Base-by-base conservation (phyloP, 495 filamentous ascomycete genomes). In the Tuber melanosporum region DNA sequence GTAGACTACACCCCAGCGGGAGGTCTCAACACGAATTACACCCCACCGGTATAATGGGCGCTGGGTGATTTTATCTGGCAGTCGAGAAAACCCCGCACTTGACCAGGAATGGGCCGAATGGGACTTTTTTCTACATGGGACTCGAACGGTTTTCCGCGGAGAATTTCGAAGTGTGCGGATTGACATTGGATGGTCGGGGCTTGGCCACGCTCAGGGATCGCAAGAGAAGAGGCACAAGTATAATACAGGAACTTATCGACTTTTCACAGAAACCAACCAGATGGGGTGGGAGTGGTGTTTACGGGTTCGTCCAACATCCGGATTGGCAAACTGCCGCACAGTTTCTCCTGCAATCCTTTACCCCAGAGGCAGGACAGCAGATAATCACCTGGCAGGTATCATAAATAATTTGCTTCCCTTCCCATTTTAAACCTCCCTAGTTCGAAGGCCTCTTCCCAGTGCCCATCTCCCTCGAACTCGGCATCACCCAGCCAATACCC, bases 221-320 rank as follows among this genome's bases (percentile, higher is more conserved):
- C 94, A 97, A 83, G 94, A 41, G 0, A 86, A 87, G 44, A 89
- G 92, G 83, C 97, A 94, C 85, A 88, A 43, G 42, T 43, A 43
- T 43, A 85, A 10, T 97, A 97, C 84, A 89, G 94, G 93, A 96
- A 83, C 95, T 89, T 81, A 85, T 97, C 77, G 93, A 96, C 85
- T 96, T 96, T 84, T 91, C 89, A 83, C 94, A 97, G 84, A 93
- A 94, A 80, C 79, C 96, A 17, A 97, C 94, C 12, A 91, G 93
- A 42, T 93, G 88, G 79, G 93, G 92, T 45, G 94, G 97, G 84
- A 87, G 90, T 9, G 93, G 94, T 42, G 93, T 94, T 2, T 94
- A 92, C 84, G 93, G 93, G 2, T 97, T 95, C 84, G 86, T 96
- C 75, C 88, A 90, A 72, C 93, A 97, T 83, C 87, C 97, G 22